These are phyloP conservation scores for Eurotiales sp. DNA, from an alignment of 2,329 filamentous ascomycete genomes.

Conservation along the genomic window DNA sequence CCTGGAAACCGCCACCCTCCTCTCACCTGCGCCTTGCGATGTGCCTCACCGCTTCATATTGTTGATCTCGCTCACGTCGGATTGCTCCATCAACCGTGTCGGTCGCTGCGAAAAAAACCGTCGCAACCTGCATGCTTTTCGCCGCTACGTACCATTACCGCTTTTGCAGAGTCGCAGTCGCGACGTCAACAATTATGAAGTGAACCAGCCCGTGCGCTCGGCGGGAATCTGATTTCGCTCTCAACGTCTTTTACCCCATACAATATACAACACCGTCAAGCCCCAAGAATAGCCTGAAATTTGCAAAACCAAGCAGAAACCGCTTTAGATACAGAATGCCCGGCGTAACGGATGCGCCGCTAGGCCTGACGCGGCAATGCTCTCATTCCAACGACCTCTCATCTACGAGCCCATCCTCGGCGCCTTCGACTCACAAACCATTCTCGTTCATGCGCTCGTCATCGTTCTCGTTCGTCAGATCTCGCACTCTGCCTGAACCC, in stretches of 20 bases:
- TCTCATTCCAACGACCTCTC: conserved; percentile 6
- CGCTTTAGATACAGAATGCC: too few relatives aligned
- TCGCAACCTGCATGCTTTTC: background rate
- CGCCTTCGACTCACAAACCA: conserved; percentile 5
- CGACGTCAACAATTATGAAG: background rate
- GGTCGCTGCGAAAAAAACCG: too few relatives aligned
- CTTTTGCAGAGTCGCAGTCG: background rate
- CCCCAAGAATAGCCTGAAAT: background rate
- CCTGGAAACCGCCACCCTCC: background rate
- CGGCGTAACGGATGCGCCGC: conserved; percentile 1
- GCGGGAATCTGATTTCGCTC: background rate
- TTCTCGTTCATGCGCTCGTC: conserved; percentile 13
- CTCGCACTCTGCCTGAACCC: background rate
- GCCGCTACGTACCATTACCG: background rate
- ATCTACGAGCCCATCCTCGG: conserved; percentile 9
- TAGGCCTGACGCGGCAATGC: conserved; percentile 12
- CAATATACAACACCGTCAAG: too few relatives aligned
- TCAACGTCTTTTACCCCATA: background rate
- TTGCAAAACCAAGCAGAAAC: background rate
- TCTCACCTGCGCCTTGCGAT: too few relatives aligned
- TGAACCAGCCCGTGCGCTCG: background rate
- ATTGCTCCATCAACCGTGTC: too few relatives aligned
- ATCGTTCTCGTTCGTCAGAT: conserved; percentile 3
- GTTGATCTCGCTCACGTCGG: too few relatives aligned
- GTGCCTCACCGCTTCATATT: too few relatives aligned